These are phyloP conservation scores for Daldinia sp. DNA, from an alignment of 2,329 filamentous ascomycete species.

Conservation along the genomic window DNA sequence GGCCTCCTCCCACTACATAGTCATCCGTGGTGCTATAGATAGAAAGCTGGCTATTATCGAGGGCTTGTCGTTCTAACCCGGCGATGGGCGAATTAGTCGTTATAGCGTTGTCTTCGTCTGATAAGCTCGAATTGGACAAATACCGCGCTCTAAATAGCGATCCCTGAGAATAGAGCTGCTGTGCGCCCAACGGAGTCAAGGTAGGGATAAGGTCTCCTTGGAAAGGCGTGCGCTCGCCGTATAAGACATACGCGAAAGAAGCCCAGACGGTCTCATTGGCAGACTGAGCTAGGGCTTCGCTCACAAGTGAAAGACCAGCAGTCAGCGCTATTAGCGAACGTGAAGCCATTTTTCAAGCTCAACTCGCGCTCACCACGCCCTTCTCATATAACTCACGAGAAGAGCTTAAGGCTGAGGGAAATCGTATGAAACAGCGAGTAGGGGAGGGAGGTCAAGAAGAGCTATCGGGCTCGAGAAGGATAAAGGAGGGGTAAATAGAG, in stretches of 20 bases:
- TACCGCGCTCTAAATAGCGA: conserved; percentile 59
- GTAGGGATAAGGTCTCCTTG: conserved; percentile 41
- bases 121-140: conserved; percentile 45
- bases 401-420: neutral
- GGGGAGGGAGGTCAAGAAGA: conserved; percentile 4
- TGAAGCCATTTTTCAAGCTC: conserved; percentile 24
- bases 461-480: conserved; percentile 24
- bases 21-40: conserved; percentile 53
- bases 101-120: conserved; percentile 37
- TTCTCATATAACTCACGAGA: conserved; percentile 5
- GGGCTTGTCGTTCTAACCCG: conserved; percentile 52
- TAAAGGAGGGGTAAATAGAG: conserved; percentile 33
- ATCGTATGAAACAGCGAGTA: conserved; percentile 5
- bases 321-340: conserved; percentile 29
- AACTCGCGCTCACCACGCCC: neutral
- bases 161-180: conserved; percentile 61
- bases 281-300: conserved; percentile 45
- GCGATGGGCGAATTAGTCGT: conserved; percentile 52
- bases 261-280: conserved; percentile 56
- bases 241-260: conserved; percentile 57
- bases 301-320: conserved; percentile 33
- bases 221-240: conserved; percentile 63
- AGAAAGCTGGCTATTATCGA: conserved; percentile 59
- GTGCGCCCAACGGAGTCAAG: conserved; percentile 62
- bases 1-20: conserved; percentile 70